These are phyloP conservation scores for Emmonsiellopsis sp. DNA, from an alignment of 2,329 filamentous ascomycete genomes.

Conservation along the genomic window DNA sequence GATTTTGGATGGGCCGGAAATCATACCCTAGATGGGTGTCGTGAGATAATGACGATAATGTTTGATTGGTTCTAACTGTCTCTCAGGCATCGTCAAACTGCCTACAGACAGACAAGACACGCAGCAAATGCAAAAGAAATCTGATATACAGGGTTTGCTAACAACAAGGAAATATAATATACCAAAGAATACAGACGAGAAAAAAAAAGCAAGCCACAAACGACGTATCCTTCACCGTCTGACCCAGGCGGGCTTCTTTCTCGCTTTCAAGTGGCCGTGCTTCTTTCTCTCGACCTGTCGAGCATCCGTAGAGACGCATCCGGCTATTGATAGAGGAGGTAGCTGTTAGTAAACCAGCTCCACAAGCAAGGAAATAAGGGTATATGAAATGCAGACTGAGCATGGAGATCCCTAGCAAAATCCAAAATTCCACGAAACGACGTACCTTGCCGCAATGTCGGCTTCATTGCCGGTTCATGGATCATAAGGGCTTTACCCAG, in stretches of 20 bases:
- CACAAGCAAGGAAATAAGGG: conserved; percentile 6
- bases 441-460: conserved; percentile 79
- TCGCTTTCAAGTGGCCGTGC: conserved; percentile 86
- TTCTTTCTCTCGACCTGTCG: conserved; percentile 98
- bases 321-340: conserved; percentile 49
- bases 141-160: conserved; percentile 2
- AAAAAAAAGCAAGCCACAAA: conserved; percentile 2
- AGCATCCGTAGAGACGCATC: conserved; percentile 81
- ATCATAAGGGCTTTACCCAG: conserved; percentile 78
- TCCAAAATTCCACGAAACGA: conserved; percentile 10
- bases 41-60: background rate
- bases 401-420: background rate
- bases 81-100: background rate
- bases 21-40: too few relatives aligned
- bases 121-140: background rate
- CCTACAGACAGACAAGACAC: background rate
- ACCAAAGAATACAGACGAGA: conserved; percentile 3
- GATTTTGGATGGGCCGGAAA: too few relatives aligned
- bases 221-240: conserved; percentile 50
- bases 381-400: background rate
- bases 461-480: conserved; percentile 88
- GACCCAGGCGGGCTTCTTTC: conserved; percentile 98
- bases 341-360: background rate
- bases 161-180: background rate
- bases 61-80: background rate